phyloP scores from a whole-genome alignment of 768 basidiomycete species.

The Boletus subparvulus region DNA sequence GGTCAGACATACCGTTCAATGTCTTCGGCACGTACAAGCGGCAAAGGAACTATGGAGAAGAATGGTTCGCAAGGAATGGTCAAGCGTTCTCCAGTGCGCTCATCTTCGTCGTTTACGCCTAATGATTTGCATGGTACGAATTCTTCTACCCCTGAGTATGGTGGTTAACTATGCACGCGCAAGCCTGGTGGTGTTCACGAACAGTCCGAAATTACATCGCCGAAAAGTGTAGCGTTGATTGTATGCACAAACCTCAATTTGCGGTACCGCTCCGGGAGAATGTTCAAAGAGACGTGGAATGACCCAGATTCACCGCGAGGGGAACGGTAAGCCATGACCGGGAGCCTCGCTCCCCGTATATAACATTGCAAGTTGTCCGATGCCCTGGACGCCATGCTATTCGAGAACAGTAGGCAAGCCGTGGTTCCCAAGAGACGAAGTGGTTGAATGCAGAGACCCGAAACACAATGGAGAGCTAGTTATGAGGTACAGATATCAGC shows the following conservation, averaged over 20 bases:
- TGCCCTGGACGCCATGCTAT: conserved; percentile 32
- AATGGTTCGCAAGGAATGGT: conserved; percentile 44
- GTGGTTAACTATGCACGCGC: conserved; percentile 3
- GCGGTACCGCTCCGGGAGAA: conserved; percentile 50
- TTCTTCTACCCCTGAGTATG: conserved; percentile 39
- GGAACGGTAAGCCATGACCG: conserved; percentile 38
- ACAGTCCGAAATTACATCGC: conserved; percentile 40
- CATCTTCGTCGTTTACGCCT: conserved; percentile 39
- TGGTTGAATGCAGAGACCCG: not conserved
- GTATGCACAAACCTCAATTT: conserved; percentile 49
- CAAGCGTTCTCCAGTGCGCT: conserved; percentile 39
- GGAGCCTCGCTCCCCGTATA: conserved; percentile 47
- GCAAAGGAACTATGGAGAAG: conserved; percentile 35
- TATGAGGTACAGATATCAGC: not conserved
- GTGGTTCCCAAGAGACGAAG: not conserved
- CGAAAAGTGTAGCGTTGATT: conserved; percentile 32
- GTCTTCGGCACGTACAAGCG: conserved; percentile 40
- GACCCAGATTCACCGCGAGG: conserved; percentile 33
- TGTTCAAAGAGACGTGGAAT: conserved; percentile 26
- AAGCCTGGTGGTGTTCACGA: conserved; percentile 13
- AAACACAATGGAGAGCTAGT: not conserved
- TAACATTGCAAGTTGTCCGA: conserved; percentile 48
- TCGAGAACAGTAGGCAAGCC: not conserved
- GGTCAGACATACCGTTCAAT: conserved; percentile 40
- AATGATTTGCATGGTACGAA: conserved; percentile 37